Evolutionary conservation across 139 green algal species (phyloP), one percentile per base, ranked within the genome.

Genomic region (Marvania coccoides): DNA sequence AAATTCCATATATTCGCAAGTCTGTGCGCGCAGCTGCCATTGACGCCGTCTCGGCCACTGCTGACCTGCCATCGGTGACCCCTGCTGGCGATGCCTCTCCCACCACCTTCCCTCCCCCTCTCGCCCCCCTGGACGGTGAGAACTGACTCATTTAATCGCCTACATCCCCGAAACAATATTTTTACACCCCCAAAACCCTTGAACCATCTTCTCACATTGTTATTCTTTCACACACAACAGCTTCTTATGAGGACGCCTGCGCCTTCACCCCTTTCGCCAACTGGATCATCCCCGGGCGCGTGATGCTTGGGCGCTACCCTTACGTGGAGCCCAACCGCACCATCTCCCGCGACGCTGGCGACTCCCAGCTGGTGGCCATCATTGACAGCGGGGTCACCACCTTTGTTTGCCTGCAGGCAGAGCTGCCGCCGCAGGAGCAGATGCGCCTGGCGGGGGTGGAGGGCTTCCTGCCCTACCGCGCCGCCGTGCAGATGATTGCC

Each of bases 221-320:
- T 59, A 30, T 28, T 53, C 59, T 66, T 48, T 33, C 59, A 40
- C 12, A 28, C 37, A 37, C 56, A 9, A 28, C 72, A 87, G 83
- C 63, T 9, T 48, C 39, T 0, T 94, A 89, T 34, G 80, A 88
- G 34, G 39, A 47, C 0, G 59, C 12, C 2, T 72, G 82, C 34
- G 45, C 71, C 0, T 96, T 96, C 54, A 58, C 61, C 2, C 42
- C 69, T 39, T 93, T 76, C 66, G 84, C 83, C 3, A 95, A 96
- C 73, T 96, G 89, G 89, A 66, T 96, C 4, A 75, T 95, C 12
- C 89, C 87, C 1, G 84, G 84, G 2, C 59, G 45, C 8, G 31
- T 96, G 13, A 75, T 95, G 75, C 48, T 93, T 10, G 90, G 90
- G 12, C 76, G 87, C 26, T 95, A 95, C 53, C 89, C 90, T 3